A percentile compares a stretch with the other conserved stretches of the same genome.
These are phyloP conservation scores for Onygena corvina DNA, from an alignment of 2,329 filamentous ascomycete genomes.

Conservation along the genomic window DNA sequence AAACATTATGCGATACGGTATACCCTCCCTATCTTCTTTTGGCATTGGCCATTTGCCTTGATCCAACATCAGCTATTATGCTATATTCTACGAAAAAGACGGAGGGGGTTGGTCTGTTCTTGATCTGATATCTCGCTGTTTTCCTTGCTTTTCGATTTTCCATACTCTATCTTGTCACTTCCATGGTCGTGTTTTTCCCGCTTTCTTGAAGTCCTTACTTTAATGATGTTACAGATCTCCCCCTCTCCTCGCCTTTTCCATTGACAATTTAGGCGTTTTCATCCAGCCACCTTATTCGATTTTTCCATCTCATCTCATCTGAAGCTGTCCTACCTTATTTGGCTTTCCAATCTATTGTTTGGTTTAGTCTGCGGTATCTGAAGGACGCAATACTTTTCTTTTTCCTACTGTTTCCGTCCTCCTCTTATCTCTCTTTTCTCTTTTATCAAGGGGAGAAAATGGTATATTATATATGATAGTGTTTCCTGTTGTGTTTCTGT, in stretches of 20 bases:
- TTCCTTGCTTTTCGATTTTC: conserved; percentile 11
- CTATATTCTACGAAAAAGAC: neutral
- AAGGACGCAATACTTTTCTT: conserved; percentile 9
- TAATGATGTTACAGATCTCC: neutral
- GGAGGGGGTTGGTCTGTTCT: neutral
- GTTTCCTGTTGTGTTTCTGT: conserved; percentile 8
- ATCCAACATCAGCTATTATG: neutral
- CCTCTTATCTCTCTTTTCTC: conserved; percentile 2
- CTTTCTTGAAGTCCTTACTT: neutral
- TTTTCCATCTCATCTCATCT: neutral
- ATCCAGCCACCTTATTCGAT: neutral
- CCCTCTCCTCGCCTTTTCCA: too few relatives aligned
- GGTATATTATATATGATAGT: conserved; percentile 13
- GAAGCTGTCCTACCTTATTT: neutral
- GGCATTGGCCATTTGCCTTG: neutral
- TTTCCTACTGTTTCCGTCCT: conserved; percentile 11
- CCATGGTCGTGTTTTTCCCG: neutral
- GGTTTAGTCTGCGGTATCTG: neutral
- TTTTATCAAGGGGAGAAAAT: conserved; percentile 5
- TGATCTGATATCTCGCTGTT: conserved; percentile 8
- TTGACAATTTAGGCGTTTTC: neutral
- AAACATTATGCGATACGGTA: neutral
- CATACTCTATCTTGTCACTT: neutral
- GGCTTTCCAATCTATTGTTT: neutral
- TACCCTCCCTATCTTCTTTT: neutral